Conservation (phyloP, 352 stramenopile species). For the Phytophthora fragariae region DNA sequence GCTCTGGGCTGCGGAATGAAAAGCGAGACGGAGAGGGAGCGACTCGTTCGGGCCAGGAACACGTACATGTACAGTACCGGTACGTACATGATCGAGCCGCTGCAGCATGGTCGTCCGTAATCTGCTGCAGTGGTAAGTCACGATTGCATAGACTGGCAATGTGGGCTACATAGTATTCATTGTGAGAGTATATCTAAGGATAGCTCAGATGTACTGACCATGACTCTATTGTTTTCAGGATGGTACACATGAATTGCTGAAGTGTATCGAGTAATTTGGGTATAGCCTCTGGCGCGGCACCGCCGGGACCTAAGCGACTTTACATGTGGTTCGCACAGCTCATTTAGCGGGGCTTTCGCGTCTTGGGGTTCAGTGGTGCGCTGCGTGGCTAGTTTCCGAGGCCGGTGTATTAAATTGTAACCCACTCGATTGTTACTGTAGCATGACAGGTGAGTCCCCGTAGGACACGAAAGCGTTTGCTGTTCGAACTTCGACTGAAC, state of each 20-base stretch:
- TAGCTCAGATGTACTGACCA: background rate
- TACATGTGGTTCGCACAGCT: background rate
- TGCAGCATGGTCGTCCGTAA: slow-evolving; percentile 5
- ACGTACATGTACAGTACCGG: slow-evolving; percentile 7
- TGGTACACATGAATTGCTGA: background rate
- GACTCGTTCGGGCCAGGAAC: background rate
- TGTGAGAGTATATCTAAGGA: background rate
- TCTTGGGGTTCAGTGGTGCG: background rate
- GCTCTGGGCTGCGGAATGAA: slow-evolving; percentile 23
- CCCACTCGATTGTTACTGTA: background rate
- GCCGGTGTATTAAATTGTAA: background rate
- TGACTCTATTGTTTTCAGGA: background rate
- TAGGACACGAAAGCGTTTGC: slow-evolving; percentile 29
- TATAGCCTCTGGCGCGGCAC: background rate
- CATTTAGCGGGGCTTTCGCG: background rate
- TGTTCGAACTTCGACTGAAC: slow-evolving; percentile 25
- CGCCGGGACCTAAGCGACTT: background rate
- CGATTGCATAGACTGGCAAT: background rate
- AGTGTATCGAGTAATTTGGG: slow-evolving; percentile 9
- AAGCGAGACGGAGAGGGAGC: slow-evolving; percentile 30
- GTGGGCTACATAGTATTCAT: background rate
- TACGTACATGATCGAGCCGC: slow-evolving; percentile 5
- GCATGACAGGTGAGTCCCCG: slow-evolving; percentile 1
- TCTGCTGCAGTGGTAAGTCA: slow-evolving; percentile 16
- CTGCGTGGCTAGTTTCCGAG: background rate